These are phyloP conservation scores for Nymphaea thermarum DNA, from an alignment of 164 flowering plant genomes.

Conservation along the genomic window DNA sequence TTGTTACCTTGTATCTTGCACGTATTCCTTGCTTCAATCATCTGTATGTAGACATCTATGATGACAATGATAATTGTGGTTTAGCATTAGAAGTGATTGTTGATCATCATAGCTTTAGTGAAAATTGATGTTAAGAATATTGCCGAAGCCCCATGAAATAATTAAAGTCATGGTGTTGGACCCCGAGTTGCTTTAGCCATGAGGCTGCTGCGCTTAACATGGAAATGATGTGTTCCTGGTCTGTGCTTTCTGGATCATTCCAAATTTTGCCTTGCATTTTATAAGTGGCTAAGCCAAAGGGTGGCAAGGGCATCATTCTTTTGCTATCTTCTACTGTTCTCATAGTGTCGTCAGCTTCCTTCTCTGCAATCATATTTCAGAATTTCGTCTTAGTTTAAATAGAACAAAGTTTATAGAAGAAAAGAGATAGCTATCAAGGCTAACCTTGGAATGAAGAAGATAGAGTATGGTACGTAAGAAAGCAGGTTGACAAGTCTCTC, in stretches of 20 bases:
- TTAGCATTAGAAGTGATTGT: background rate
- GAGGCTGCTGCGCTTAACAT: constrained; percentile 43
- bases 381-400: background rate
- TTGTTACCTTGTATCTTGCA: too few species aligned
- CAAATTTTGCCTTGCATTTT: constrained; percentile 40
- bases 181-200: constrained; percentile 51
- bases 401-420: background rate
- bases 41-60: too few species aligned
- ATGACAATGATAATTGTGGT: too few species aligned
- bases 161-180: constrained; percentile 41
- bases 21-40: too few species aligned
- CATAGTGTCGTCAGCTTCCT: background rate
- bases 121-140: too few species aligned
- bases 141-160: constrained; percentile 14
- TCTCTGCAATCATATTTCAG: background rate
- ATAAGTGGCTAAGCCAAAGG: constrained; percentile 45
- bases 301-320: constrained; percentile 19
- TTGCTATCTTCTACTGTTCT: constrained; percentile 3
- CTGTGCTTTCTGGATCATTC: constrained; percentile 19
- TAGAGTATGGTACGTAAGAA: constrained; percentile 57
- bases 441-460: constrained; percentile 58
- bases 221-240: constrained; percentile 13
- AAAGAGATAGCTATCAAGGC: background rate
- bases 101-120: too few species aligned
- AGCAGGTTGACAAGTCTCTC: constrained; percentile 43